Percentiles rank a stretch among this genome's conserved stretches.
phyloP scores from a whole-genome alignment of 768 basidiomycete species.

The Mycena belliarum region DNA sequence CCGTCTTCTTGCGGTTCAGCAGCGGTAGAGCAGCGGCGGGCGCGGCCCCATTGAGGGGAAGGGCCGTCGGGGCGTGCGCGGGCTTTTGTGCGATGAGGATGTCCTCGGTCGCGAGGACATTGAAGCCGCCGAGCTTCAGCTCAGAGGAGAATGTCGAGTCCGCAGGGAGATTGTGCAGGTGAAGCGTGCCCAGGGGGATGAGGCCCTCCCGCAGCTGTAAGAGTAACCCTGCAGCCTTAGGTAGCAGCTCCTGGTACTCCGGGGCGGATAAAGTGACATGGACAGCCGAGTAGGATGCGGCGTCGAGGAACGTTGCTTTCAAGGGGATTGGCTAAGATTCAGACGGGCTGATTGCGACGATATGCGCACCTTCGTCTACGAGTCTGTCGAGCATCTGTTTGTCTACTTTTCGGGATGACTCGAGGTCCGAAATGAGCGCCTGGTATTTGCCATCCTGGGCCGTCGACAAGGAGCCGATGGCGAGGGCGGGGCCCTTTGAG shows the following conservation, averaged over 20 bases:
- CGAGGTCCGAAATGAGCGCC: slow-evolving; percentile 60
- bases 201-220: slow-evolving; percentile 61
- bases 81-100: slow-evolving; percentile 75
- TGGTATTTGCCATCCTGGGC: slow-evolving; percentile 84
- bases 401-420: slow-evolving; percentile 59
- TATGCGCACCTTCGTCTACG: slow-evolving; percentile 68
- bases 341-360: background rate
- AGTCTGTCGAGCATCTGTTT: slow-evolving; percentile 82
- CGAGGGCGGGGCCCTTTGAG: slow-evolving; percentile 54
- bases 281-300: slow-evolving; percentile 61
- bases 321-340: background rate
- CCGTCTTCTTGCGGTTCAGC: slow-evolving; percentile 52
- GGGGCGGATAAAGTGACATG: slow-evolving; percentile 63
- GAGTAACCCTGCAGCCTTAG: slow-evolving; percentile 57
- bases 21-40: slow-evolving; percentile 43
- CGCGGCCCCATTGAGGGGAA: slow-evolving; percentile 42
- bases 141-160: slow-evolving; percentile 49
- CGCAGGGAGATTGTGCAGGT: slow-evolving; percentile 55
- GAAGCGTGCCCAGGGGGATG: slow-evolving; percentile 66
- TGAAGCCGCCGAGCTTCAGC: slow-evolving; percentile 69
- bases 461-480: slow-evolving; percentile 75
- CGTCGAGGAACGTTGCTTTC: slow-evolving; percentile 57
- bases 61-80: slow-evolving; percentile 39
- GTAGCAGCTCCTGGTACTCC: slow-evolving; percentile 59
- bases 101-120: slow-evolving; percentile 47